Conservation (phyloP, 2,329 filamentous ascomycete species). For the Sclerotinia trifoliorum region DNA sequence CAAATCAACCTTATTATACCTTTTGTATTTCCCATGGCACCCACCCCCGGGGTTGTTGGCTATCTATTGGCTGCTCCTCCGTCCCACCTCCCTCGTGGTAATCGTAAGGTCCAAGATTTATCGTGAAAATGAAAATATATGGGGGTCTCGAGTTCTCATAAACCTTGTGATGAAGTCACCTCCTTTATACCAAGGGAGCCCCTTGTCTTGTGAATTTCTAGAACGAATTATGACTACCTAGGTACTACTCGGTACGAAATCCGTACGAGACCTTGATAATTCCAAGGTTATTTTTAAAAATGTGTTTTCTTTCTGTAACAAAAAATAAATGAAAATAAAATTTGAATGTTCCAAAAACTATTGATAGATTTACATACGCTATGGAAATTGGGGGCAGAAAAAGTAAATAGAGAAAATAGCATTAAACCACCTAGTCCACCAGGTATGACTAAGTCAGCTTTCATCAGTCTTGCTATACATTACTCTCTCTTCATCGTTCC, state of each 20-base stretch:
- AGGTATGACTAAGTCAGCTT: background rate
- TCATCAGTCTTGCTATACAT: background rate
- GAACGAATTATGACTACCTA: background rate
- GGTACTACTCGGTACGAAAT: too few relatives aligned
- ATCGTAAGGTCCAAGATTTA: background rate
- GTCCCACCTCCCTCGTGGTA: slow-evolving; percentile 3
- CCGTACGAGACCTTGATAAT: background rate
- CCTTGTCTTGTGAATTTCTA: slow-evolving; percentile 4
- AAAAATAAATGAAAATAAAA: slow-evolving; percentile 12
- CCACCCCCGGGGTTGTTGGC: background rate
- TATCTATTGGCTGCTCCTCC: background rate
- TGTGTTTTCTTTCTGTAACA: background rate
- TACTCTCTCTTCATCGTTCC: background rate
- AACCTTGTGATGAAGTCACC: slow-evolving; percentile 19
- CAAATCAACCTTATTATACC: background rate
- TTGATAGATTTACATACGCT: slow-evolving; percentile 1
- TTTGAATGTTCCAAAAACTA: slow-evolving; percentile 5
- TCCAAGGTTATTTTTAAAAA: background rate
- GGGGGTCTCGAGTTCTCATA: background rate
- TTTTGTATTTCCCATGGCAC: background rate
- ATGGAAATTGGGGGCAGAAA: background rate
- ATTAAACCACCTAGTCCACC: background rate
- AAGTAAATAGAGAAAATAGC: background rate
- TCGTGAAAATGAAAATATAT: background rate
- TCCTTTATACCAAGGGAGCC: background rate